Evolutionary conservation across 371 early-diverging fungal species (phyloP).

Genomic region (Parasitella parasitica): DNA sequence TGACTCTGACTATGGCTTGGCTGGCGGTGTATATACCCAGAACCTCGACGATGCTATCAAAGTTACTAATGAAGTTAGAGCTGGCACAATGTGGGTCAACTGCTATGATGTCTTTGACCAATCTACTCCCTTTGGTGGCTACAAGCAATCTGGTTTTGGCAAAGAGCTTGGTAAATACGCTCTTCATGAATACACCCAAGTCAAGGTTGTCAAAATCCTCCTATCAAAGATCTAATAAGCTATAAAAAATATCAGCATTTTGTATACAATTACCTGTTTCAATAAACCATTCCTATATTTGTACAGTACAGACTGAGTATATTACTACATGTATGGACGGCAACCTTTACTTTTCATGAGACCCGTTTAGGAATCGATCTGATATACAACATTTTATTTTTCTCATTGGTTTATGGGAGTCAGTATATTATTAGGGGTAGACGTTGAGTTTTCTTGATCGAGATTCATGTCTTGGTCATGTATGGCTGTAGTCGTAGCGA

Average conservation of each 20-base stretch:
- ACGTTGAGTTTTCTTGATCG: neutral
- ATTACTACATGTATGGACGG: no score
- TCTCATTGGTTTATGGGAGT: neutral
- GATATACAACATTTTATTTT: no score
- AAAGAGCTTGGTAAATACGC: conserved; percentile 75
- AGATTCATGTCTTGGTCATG: neutral
- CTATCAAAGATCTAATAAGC: neutral
- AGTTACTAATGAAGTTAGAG: conserved; percentile 64
- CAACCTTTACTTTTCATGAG: no score
- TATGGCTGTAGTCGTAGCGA: neutral
- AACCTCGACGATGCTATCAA: conserved; percentile 59
- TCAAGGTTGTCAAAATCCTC: conserved; percentile 62
- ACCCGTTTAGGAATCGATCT: no score
- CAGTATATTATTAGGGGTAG: neutral
- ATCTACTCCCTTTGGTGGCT: conserved; percentile 84
- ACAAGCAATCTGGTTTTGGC: conserved; percentile 82
- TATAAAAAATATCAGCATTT: neutral
- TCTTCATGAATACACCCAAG: conserved; percentile 63
- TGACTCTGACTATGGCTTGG: conserved; percentile 77
- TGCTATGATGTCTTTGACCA: conserved; percentile 40
- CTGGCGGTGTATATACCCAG: conserved; percentile 79
- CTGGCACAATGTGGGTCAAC: conserved; percentile 77
- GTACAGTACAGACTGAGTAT: no score
- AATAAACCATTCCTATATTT: neutral
- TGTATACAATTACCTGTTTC: neutral